phyloP scores from a whole-genome alignment of 2,329 filamentous ascomycete genomes.

The Aureobasidium sp. region DNA sequence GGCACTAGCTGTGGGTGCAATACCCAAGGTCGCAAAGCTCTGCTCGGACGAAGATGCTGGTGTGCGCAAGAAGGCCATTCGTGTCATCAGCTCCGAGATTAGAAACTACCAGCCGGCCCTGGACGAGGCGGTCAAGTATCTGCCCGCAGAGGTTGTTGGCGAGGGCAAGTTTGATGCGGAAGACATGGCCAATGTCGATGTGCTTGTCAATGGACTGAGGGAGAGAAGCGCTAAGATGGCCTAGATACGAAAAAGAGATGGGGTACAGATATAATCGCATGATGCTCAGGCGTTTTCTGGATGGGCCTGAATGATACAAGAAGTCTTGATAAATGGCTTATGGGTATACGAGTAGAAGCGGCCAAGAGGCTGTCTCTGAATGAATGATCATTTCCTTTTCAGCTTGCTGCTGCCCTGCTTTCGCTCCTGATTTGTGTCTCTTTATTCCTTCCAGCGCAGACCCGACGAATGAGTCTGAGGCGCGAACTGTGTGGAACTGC shows the following conservation, averaged over 20 bases:
- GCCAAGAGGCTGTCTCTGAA: not conserved
- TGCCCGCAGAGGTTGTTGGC: slow-evolving; percentile 55
- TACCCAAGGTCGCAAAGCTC: slow-evolving; percentile 63
- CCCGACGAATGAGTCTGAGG: not conserved
- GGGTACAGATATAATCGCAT: not conserved
- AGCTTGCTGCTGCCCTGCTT: too few relatives aligned
- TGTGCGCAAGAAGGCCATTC: slow-evolving; percentile 79
- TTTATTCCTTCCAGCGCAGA: not conserved
- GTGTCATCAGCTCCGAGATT: slow-evolving; percentile 76
- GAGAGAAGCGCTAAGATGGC: slow-evolving; percentile 18
- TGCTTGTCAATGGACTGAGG: slow-evolving; percentile 28
- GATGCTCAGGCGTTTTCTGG: not conserved
- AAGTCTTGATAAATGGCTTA: not conserved
- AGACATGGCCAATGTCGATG: slow-evolving; percentile 81
- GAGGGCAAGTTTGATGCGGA: slow-evolving; percentile 61
- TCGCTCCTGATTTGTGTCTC: too few relatives aligned
- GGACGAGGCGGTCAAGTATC: slow-evolving; percentile 58
- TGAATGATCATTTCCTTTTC: not conserved
- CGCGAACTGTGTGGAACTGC: not conserved
- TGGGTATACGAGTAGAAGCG: not conserved
- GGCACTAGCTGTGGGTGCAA: slow-evolving; percentile 55
- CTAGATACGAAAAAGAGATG: not conserved
- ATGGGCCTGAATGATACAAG: not conserved
- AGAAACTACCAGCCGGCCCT: slow-evolving; percentile 81
- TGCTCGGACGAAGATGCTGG: slow-evolving; percentile 53